Base-by-base conservation (phyloP, 331 rosid species). In the Phaseolus coccineus region DNA sequence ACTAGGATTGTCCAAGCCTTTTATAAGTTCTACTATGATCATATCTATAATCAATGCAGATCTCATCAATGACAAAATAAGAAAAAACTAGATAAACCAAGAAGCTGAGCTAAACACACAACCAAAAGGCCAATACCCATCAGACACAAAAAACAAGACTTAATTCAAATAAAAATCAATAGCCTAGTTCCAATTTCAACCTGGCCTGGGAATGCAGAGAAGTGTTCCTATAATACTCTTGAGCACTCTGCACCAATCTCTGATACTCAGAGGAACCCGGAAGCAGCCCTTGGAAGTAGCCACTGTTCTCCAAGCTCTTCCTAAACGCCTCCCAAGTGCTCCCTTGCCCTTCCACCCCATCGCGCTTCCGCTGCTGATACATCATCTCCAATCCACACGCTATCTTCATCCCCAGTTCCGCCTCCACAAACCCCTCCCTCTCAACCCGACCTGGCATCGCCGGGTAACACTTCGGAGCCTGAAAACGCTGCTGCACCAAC, bases 341-440 rank as follows among this genome's bases (percentile, higher is more conserved):
- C 58, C 97, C 91, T 53, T 85, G 91, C 74, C 98, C 97, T 66
- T 89, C 97, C 56, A 81, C 77, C 37, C 92, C 93, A 16, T 88
- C 98, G 59, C 83, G 84, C 78, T 74, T 88, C 76, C 94, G 63
- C 69, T 85, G 96, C 89, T 91, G 99, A 84, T 91, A 96, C 89
- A 89, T 88, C 97, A 96, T 96, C 88, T 96, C 98, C 46, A 96
- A 81, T 76, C 99, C 99, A 42, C 98, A 96, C 0, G 97, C 88
- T 47, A 93, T 90, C 84, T 96, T 96, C 98, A 93, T 85, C 61
- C 99, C 99, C 83, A 96, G 35, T 81, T 93, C 99, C 9, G 93
- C 93, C 83, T 91, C 98, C 11, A 14, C 30, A 80, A 74, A 86
- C 27, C 22, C 74, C 16, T 85, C 77, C 10, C 67, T 63, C 33